phyloP scores from a whole-genome alignment of 257 asterid species.

The Jasminum sambac region DNA sequence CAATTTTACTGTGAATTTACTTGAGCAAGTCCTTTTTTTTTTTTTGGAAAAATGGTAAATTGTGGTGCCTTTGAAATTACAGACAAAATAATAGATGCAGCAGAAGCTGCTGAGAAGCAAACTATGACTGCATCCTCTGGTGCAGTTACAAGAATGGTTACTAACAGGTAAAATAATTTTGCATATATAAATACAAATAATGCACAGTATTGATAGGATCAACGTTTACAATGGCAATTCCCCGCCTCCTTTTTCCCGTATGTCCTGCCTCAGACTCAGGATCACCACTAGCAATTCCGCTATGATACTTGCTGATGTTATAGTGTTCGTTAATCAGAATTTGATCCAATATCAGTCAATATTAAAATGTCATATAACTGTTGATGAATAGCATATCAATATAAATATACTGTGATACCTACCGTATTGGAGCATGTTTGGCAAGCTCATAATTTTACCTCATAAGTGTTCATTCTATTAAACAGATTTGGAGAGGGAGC shows the following conservation, averaged over 20 bases:
- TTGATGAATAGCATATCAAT: too few relatives aligned
- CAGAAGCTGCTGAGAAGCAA: constrained; percentile 91
- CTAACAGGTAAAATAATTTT: constrained; percentile 59
- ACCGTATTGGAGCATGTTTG: background rate
- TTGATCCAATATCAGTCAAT: background rate
- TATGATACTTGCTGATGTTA: too few relatives aligned
- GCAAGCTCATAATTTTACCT: background rate
- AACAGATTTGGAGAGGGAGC: constrained; percentile 77
- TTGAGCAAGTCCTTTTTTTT: background rate
- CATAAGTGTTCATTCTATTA: background rate
- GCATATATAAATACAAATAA: too few relatives aligned
- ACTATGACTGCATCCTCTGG: constrained; percentile 68
- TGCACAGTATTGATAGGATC: too few relatives aligned
- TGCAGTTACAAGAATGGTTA: constrained; percentile 63
- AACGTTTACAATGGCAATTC: too few relatives aligned
- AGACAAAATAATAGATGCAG: constrained; percentile 80
- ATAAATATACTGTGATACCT: too few relatives aligned
- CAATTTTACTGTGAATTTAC: background rate
- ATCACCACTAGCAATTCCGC: too few relatives aligned
- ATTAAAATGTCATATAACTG: too few relatives aligned
- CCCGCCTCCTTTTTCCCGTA: too few relatives aligned
- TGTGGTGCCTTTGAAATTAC: constrained; percentile 9
- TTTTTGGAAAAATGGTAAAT: background rate
- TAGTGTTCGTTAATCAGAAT: too few relatives aligned
- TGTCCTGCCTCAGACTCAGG: too few relatives aligned